Percentiles rank a stretch among this genome's conserved stretches.
These are phyloP conservation scores for Diaporthe citriasiana DNA, from an alignment of 2,329 filamentous ascomycete species.

Conservation along the genomic window DNA sequence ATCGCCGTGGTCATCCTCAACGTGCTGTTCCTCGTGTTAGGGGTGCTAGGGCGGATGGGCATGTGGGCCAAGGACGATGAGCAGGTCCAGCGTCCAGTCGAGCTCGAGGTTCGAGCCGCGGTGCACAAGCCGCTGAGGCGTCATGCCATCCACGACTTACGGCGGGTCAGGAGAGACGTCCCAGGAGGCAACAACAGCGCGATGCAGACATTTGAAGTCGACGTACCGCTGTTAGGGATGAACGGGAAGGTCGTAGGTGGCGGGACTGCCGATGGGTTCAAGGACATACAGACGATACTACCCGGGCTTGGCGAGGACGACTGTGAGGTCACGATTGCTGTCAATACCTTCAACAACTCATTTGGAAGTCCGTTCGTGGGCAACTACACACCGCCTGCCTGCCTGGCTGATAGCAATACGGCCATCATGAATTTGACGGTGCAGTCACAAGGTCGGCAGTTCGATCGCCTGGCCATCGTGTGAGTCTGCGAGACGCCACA, in stretches of 20 bases:
- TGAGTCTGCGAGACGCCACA: slow-evolving; percentile 32
- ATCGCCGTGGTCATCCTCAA: slow-evolving; percentile 13
- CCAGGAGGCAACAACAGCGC: slow-evolving; percentile 8
- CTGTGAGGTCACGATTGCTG: slow-evolving; percentile 36
- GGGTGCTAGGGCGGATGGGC: background rate
- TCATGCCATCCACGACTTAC: slow-evolving; percentile 3
- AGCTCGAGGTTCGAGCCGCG: slow-evolving; percentile 17
- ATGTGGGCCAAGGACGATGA: background rate
- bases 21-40: slow-evolving; percentile 6
- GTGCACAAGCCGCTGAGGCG: slow-evolving; percentile 13
- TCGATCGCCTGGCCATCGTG: slow-evolving; percentile 73
- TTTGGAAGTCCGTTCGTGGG: slow-evolving; percentile 53
- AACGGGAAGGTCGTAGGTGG: slow-evolving; percentile 33
- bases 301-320: background rate
- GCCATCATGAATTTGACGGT: slow-evolving; percentile 76
- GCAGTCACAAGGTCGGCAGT: slow-evolving; percentile 73
- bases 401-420: slow-evolving; percentile 68
- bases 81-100: background rate
- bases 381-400: slow-evolving; percentile 70
- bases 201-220: slow-evolving; percentile 35
- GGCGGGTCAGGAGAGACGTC: slow-evolving; percentile 15
- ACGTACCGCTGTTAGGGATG: slow-evolving; percentile 32
- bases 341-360: slow-evolving; percentile 38
- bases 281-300: slow-evolving; percentile 29
- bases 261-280: slow-evolving; percentile 33